Conservation (phyloP, 345 rosid species). For the Populus davidiana region DNA sequence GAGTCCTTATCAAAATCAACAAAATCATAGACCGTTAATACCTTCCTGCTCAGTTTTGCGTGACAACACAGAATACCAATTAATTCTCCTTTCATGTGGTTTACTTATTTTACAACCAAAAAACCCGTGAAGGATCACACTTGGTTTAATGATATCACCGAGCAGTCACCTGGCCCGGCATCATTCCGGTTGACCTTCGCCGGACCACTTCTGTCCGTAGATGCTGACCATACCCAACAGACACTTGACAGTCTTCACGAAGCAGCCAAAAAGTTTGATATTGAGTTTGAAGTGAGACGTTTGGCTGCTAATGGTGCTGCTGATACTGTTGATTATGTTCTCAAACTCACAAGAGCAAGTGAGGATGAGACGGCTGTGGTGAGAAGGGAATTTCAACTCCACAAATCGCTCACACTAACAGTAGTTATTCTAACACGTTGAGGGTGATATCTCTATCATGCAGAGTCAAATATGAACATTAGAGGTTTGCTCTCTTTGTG, state of each 20-base stretch:
- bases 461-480: too few species aligned
- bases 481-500: too few species aligned
- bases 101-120: slow-evolving; percentile 11
- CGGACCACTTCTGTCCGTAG: not conserved
- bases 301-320: slow-evolving; percentile 48
- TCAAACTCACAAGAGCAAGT: slow-evolving; percentile 38
- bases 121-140: not conserved
- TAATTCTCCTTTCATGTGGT: slow-evolving; percentile 42
- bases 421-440: too few species aligned
- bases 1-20: too few species aligned
- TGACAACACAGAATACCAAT: not conserved
- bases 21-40: too few species aligned
- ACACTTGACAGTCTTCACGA: not conserved
- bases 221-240: not conserved
- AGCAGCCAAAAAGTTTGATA: not conserved
- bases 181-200: not conserved
- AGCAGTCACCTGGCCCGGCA: not conserved
- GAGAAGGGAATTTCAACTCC: slow-evolving; percentile 76
- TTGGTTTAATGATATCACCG: not conserved
- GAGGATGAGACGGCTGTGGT: slow-evolving; percentile 72
- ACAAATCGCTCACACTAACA: slow-evolving; percentile 42
- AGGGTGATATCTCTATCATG: too few species aligned
- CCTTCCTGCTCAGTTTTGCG: not conserved
- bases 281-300: slow-evolving; percentile 30
- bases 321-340: slow-evolving; percentile 78